A percentile compares a stretch with the other conserved stretches of the same genome.
Conservation (phyloP, 108 stramenopile species). For the Cyclotella cryptica region DNA sequence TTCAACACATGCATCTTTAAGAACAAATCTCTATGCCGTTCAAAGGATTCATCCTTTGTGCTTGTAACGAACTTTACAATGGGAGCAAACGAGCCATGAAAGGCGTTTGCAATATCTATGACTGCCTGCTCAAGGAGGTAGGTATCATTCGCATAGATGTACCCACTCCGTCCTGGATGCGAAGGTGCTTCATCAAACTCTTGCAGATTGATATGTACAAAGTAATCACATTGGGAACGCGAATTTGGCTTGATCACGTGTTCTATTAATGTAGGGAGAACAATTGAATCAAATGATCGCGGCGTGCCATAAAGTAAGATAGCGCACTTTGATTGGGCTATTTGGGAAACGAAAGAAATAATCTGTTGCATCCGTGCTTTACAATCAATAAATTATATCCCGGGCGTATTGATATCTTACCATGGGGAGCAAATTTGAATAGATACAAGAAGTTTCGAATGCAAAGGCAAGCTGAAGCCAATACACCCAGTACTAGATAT, state of each 20-base stretch:
- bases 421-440: background rate
- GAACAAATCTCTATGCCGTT: constrained; percentile 24
- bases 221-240: constrained; percentile 63
- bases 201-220: constrained; percentile 47
- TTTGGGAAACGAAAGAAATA: background rate
- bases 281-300: constrained; percentile 55
- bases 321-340: constrained; percentile 29
- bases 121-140: constrained; percentile 50
- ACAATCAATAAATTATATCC: background rate
- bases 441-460: background rate
- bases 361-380: background rate
- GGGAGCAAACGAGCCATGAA: background rate
- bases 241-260: constrained; percentile 65
- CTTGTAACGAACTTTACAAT: constrained; percentile 31
- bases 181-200: constrained; percentile 42
- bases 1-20: constrained; percentile 8
- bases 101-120: constrained; percentile 5
- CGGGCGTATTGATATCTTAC: background rate
- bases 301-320: constrained; percentile 60
- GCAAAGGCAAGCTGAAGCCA: background rate
- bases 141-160: constrained; percentile 52
- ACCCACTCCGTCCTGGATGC: constrained; percentile 54
- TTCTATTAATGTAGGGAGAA: constrained; percentile 60
- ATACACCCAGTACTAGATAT: background rate
- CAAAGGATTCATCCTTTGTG: constrained; percentile 50